Conservation (phyloP, 192 early-diverging fungal species). For the Rhizophagus clarus region DNA sequence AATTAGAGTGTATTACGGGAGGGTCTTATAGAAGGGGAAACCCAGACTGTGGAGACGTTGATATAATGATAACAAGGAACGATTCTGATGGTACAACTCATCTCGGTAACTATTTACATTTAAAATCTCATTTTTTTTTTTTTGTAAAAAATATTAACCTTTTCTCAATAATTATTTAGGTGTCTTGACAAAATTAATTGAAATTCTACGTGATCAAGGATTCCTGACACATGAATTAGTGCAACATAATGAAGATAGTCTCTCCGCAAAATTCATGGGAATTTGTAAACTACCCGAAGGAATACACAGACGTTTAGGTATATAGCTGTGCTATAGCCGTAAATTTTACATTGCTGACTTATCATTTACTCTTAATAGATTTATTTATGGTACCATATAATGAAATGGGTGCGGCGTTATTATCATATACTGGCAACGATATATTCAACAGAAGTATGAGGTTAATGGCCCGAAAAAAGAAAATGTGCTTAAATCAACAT, state of each 20-base stretch:
- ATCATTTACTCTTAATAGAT: not conserved
- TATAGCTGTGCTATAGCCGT: not conserved
- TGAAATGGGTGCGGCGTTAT: constrained; percentile 10
- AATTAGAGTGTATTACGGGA: not conserved
- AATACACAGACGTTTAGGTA: constrained; percentile 9
- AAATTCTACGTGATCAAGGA: not conserved
- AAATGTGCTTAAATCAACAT: constrained; percentile 26
- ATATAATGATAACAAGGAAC: constrained; percentile 6
- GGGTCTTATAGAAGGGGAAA: not conserved
- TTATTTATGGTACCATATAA: not conserved
- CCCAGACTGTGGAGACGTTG: constrained; percentile 7
- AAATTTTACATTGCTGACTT: not conserved
- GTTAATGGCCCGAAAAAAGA: constrained; percentile 18
- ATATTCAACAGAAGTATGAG: constrained; percentile 24
- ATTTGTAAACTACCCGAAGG: constrained; percentile 17
- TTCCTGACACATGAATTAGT: constrained; percentile 1
- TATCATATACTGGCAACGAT: constrained; percentile 9
- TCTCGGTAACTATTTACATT: not conserved
- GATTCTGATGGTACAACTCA: not conserved
- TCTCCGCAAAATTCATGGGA: constrained; percentile 6
- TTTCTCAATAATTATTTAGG: not conserved
- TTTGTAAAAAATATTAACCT: not conserved
- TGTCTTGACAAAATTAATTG: not conserved
- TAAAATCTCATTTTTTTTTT: not conserved
- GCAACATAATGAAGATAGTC: not conserved